Conservation (phyloP, 768 basidiomycete genomes). For the Macrolepiota dolichaula region DNA sequence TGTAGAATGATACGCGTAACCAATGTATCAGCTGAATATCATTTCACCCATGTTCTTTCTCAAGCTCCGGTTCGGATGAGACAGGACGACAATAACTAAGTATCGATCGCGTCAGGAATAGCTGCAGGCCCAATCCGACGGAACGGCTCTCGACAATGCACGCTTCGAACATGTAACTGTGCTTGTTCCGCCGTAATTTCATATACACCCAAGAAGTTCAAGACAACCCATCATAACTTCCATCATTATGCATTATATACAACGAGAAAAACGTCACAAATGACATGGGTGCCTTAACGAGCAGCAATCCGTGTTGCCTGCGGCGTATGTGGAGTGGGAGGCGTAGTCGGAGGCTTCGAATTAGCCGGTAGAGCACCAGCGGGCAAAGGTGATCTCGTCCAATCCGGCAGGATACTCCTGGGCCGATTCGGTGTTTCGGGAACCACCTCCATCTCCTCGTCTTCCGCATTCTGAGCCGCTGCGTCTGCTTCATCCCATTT, state of each 20-base stretch:
- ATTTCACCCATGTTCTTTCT: not conserved
- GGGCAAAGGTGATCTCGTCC: slow-evolving; percentile 68
- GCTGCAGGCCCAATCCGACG: too few relatives aligned
- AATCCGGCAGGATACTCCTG: slow-evolving; percentile 67
- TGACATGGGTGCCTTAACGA: not conserved
- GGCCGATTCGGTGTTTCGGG: slow-evolving; percentile 20
- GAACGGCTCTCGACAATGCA: too few relatives aligned
- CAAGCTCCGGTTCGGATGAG: not conserved
- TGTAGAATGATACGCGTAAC: not conserved
- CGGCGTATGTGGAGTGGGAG: not conserved
- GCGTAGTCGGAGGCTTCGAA: slow-evolving; percentile 7
- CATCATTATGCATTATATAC: too few relatives aligned
- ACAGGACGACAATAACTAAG: not conserved
- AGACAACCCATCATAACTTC: too few relatives aligned
- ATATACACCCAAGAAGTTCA: too few relatives aligned
- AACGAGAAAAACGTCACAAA: too few relatives aligned
- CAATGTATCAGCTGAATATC: not conserved
- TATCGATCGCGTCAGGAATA: not conserved
- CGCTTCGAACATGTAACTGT: too few relatives aligned
- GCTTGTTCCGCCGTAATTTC: too few relatives aligned
- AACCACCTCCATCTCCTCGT: slow-evolving; percentile 16
- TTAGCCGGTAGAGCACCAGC: slow-evolving; percentile 63
- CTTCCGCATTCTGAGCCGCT: slow-evolving; percentile 39
- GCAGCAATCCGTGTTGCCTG: not conserved
- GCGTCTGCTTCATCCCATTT: slow-evolving; percentile 76